These are phyloP conservation scores for Dictyostelium firmibasis DNA, from an alignment of 78 protist genomes.

Conservation along the genomic window DNA sequence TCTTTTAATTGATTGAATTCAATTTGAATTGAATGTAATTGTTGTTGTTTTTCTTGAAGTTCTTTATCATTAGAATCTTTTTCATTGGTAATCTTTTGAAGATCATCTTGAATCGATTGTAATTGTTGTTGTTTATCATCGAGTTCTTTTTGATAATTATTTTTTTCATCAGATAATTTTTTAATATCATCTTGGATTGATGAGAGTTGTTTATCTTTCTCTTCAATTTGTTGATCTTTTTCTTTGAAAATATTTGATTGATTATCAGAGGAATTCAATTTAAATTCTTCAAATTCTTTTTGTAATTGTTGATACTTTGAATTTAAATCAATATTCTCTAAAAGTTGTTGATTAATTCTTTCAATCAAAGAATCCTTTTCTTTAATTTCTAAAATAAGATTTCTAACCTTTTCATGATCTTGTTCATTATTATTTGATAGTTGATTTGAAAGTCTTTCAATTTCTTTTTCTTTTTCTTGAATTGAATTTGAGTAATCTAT, in stretches of 20 bases:
- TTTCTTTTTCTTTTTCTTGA: neutral
- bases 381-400: neutral
- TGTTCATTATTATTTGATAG: too few relatives aligned
- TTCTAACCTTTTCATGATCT: neutral
- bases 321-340: neutral
- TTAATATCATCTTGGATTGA: neutral
- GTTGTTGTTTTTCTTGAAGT: neutral
- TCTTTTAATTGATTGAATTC: neutral
- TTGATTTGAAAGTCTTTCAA: neutral
- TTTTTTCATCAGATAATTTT: neutral
- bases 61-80: neutral
- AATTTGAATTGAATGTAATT: neutral
- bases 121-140: neutral
- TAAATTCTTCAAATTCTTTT: neutral
- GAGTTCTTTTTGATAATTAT: neutral
- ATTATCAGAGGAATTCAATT: neutral
- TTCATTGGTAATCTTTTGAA: neutral
- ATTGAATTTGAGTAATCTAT: neutral
- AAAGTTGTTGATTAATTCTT: neutral
- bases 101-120: neutral
- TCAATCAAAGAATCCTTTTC: conserved; percentile 2
- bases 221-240: neutral
- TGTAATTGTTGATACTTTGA: neutral
- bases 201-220: neutral
- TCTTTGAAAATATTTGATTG: neutral